Evolutionary conservation across 768 basidiomycete genomes (phyloP), one percentile per base, ranked within the genome.

Genomic region (Suillus plorans): DNA sequence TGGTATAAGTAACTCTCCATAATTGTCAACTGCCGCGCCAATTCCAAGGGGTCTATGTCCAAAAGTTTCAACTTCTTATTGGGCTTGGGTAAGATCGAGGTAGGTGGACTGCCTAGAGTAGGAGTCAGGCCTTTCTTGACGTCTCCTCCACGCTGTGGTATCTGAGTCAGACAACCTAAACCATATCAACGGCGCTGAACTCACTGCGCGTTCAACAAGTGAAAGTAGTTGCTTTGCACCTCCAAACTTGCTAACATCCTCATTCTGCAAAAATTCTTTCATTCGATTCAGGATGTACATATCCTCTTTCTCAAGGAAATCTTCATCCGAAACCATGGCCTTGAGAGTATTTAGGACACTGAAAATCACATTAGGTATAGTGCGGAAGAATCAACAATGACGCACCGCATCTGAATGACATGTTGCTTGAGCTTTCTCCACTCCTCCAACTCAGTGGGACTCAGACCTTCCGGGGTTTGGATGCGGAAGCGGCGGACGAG

Each of bases 11-110:
- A 81, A 68, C 90, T 91, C 76, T 99, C 97, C 80, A 96, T 83
- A 65, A 97, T 88, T 1, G 97, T 98, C 66, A 99, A 78, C 74
- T 99, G 97, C 36, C 97, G 85, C 0, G 96, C 97, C 20, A 99
- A 76, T 76, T 99, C 97, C 63, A 95, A 77, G 1, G 95, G 83
- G 68, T 97, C 92, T 58, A 99, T 85, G 71, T 99, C 97, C 25
- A 87, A 77, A 13, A 99, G 80, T 67, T 93, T 94, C 65, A 96
- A 76, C 76, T 87, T 90, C 79, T 87, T 89, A 65, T 77, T 81
- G 45, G 82, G 78, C 74, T 86, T 91, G 1, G 95, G 95, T 10
- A 88, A 61, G 63, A 97, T 88, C 4, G 95, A 84, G 13, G 89
- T 77, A 0, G 95, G 95, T 16, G 93, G 89, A 5, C 82, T 78